Evolutionary conservation across 176 grass and related monocot species (phyloP), one percentile per base, ranked within the genome.

Genomic region (Alloteropsis semialata): DNA sequence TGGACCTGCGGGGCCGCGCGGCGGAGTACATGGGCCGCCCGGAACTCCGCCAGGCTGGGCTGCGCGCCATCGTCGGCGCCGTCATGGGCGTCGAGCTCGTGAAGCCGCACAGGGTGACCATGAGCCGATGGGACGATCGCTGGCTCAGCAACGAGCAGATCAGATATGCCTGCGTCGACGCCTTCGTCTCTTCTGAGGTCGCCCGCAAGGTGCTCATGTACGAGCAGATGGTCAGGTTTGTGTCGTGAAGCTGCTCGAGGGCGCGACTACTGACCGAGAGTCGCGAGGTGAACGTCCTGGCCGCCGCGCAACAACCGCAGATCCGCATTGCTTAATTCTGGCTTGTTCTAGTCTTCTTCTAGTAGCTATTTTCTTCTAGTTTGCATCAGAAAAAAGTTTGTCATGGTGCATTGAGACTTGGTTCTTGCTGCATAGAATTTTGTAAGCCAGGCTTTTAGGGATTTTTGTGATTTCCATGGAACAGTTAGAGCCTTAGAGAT

Each of bases 131-230:
- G 94, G 91, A 89, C 28, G 78, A 69, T 1, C 24, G 18, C 33
- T 16, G 30, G 62, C 87, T 97, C 66, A 68, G 33, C 48, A 0
- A 21, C 17, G 60, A 79, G 19, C 94, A 91, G 70, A 91, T 91
- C 60, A 13, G 6, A 48, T 83, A 85, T 37, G 91, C 87, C 30
- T 88, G 81, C 60, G 42, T 87, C 63, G 91, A 93, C 58, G 88
- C 88, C 42, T 97, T 89, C 81, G 36, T 85, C 66, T 91, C 86
- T 27, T 93, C 80, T 46, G 81, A 85, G 70, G 29, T 93, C 30
- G 91, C 88, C 48, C 57, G 60, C 72, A 76, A 61, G 75, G 86
- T 96, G 76, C 51, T 82, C 42, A 27, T 7, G 12, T 66, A 79
- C 33, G 46, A 39, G 36, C 8, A n/a, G 65, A 45, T n/a, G 21